Conservation (phyloP, 306 rosid genomes). For the Elaeagnus macrophylla region DNA sequence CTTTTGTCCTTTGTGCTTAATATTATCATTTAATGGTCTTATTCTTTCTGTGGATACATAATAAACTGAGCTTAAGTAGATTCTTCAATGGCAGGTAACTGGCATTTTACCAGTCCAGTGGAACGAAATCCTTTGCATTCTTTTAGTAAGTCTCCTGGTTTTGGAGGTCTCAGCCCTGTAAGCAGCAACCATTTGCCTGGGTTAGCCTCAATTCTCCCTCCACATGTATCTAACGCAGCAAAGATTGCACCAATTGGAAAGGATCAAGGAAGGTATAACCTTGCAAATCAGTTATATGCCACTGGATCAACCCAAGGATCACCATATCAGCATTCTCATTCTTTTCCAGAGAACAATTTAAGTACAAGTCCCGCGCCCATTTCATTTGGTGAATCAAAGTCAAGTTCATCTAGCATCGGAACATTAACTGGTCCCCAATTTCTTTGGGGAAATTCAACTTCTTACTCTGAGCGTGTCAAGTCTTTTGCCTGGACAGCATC, state of each 20-base stretch:
- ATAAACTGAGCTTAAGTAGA: constrained; percentile 15
- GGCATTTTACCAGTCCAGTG: constrained; percentile 79
- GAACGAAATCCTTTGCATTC: constrained; percentile 56
- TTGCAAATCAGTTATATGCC: constrained; percentile 35
- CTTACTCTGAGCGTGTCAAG: constrained; percentile 45
- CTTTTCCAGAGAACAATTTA: constrained; percentile 59
- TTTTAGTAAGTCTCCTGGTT: constrained; percentile 61
- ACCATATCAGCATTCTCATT: constrained; percentile 51
- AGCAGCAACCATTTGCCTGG: constrained; percentile 64
- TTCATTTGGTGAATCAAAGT: constrained; percentile 45
- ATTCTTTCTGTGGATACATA: constrained; percentile 8
- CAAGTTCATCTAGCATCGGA: constrained; percentile 59
- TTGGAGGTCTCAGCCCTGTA: constrained; percentile 58
- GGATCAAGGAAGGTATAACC: constrained; percentile 62
- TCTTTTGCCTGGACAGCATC: constrained; percentile 66
- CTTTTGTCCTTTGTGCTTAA: constrained; percentile 7
- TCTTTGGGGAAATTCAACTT: constrained; percentile 92
- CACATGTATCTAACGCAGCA: constrained; percentile 49
- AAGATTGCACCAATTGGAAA: constrained; percentile 88
- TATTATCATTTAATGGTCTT: constrained; percentile 5
- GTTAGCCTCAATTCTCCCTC: constrained; percentile 74
- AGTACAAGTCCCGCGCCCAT: constrained; percentile 58
- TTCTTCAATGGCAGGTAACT: constrained; percentile 40
- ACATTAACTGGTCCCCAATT: constrained; percentile 86
- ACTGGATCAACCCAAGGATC: constrained; percentile 44